Conservation (phyloP, 208 protist genomes). For the Acanthamoeba royreba region DNA sequence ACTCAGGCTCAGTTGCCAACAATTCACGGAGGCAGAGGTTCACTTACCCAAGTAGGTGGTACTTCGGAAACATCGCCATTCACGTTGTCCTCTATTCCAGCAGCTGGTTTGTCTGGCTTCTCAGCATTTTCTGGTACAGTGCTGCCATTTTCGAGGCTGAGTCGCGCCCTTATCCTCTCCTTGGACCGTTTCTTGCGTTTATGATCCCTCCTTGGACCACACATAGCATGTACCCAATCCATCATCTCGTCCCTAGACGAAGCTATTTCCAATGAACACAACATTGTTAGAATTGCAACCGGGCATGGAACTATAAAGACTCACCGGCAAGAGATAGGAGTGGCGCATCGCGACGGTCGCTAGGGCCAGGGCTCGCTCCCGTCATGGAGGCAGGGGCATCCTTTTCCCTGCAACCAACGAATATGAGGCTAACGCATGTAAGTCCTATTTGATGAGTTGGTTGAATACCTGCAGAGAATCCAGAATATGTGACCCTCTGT, state of each 20-base stretch:
- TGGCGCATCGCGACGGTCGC: not conserved
- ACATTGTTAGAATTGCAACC: too few relatives aligned
- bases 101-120: not conserved
- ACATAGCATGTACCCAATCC: not conserved
- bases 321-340: not conserved
- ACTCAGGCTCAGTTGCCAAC: too few relatives aligned
- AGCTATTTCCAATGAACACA: too few relatives aligned
- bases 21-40: not conserved
- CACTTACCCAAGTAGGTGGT: not conserved
- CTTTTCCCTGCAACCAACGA: not conserved
- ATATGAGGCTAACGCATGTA: not conserved
- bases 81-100: not conserved
- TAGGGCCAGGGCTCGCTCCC: not conserved
- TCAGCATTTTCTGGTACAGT: not conserved
- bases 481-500: slow-evolving; percentile 39
- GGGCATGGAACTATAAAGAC: too few relatives aligned
- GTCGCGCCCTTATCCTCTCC: not conserved
- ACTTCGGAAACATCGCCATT: not conserved
- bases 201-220: not conserved
- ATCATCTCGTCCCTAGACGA: slow-evolving; percentile 36
- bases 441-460: not conserved
- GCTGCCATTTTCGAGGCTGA: not conserved
- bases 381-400: not conserved
- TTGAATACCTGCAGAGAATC: not conserved
- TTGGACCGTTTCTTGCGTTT: not conserved